Evolutionary conservation across 768 basidiomycete genomes (phyloP).

Genomic region (Mycena pura): DNA sequence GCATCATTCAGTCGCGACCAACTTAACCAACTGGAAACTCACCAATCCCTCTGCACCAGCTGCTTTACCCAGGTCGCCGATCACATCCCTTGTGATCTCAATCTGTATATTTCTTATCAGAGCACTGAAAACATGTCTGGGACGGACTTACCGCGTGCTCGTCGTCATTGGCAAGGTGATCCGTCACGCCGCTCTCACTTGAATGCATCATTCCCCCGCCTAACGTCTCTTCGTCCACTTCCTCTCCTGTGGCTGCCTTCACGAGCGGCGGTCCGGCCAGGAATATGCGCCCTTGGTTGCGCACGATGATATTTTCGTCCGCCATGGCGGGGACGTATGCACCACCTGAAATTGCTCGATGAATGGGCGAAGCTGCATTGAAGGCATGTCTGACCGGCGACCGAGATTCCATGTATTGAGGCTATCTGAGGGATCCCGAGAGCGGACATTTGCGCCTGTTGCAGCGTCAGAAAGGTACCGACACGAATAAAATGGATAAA

Average conservation of each 20-base stretch:
- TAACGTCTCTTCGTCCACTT: constrained; percentile 90
- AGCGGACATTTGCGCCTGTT: constrained; percentile 90
- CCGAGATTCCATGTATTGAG: constrained; percentile 92
- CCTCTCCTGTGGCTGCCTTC: constrained; percentile 93
- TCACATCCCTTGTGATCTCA: constrained; percentile 74
- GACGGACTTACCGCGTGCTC: constrained; percentile 63
- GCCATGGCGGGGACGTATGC: constrained; percentile 98
- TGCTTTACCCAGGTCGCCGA: constrained; percentile 78
- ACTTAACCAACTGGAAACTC: constrained; percentile 31
- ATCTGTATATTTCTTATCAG: constrained; percentile 49
- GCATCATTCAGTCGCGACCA: background rate
- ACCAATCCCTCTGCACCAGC: constrained; percentile 59
- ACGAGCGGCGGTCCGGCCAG: constrained; percentile 94
- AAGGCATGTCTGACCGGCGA: constrained; percentile 64
- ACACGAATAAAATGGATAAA: background rate
- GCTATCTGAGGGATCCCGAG: constrained; percentile 91
- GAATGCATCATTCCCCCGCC: constrained; percentile 94
- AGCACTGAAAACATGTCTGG: background rate
- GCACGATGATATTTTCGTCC: constrained; percentile 90
- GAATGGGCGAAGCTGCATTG: background rate
- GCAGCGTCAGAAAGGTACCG: constrained; percentile 8
- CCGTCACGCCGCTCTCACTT: constrained; percentile 88
- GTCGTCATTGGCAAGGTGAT: constrained; percentile 85
- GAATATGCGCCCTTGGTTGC: constrained; percentile 92
- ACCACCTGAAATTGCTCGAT: constrained; percentile 58